Conservation (phyloP, 2,329 filamentous ascomycete genomes). For the Xylariaceae sp. region DNA sequence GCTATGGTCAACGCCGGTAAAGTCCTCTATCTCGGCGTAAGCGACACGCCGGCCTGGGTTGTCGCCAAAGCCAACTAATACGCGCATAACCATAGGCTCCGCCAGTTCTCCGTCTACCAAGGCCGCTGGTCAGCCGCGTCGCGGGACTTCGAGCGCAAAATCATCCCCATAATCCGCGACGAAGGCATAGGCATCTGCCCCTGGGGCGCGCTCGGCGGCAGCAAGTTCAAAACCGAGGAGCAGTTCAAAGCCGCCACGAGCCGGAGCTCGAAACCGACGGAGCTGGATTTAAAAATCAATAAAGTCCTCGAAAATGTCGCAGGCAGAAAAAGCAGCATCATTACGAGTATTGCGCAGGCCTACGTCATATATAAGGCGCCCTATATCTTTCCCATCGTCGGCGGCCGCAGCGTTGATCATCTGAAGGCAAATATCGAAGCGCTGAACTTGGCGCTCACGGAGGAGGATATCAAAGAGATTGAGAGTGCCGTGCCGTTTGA, state of each 20-base stretch:
- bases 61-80: constrained; percentile 66
- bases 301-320: constrained; percentile 58
- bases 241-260: constrained; percentile 45
- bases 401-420: constrained; percentile 50
- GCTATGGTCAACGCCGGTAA: constrained; percentile 56
- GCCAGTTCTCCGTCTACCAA: constrained; percentile 67
- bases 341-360: constrained; percentile 56
- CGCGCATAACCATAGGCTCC: constrained; percentile 65
- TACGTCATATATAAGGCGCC: constrained; percentile 50
- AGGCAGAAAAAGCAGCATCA: constrained; percentile 48
- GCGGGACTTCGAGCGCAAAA: constrained; percentile 67
- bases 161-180: constrained; percentile 60
- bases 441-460: constrained; percentile 44
- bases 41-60: constrained; percentile 67
- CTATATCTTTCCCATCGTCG: constrained; percentile 52
- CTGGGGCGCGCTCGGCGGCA: constrained; percentile 57
- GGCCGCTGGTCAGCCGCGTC: constrained; percentile 58
- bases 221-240: constrained; percentile 42
- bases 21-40: constrained; percentile 66
- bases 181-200: constrained; percentile 60
- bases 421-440: constrained; percentile 53
- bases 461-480: constrained; percentile 51
- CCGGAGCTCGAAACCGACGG: constrained; percentile 37
- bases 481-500: constrained; percentile 52
- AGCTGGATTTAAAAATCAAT: constrained; percentile 51